Evolutionary conservation across 768 basidiomycete genomes (phyloP), one percentile per base, ranked within the genome.

Genomic region (Solioccasus polychromus): DNA sequence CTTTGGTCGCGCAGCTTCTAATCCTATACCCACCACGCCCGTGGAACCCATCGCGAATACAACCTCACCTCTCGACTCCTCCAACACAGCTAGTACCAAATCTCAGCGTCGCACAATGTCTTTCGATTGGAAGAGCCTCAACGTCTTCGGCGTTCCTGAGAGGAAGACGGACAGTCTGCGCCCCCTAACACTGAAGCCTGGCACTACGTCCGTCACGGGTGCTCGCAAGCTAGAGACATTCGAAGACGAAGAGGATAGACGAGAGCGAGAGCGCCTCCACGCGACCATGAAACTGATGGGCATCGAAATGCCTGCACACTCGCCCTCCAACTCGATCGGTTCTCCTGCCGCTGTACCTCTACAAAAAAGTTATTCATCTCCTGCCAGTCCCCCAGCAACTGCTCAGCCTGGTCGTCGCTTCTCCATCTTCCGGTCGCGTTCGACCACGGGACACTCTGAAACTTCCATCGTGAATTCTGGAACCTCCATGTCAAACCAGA

Each of bases 281-380:
- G 91, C 91, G 14, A 91, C 92, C 22, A 88, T 98, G 88, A 90
- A 92, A 63, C 71, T 95, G 23, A 92, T 94, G 85, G 95, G 95
- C 5, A 90, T 95, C 49, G 82, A 79, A 38, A 71, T 86, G 63
- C 81, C 84, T 24, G 62, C 71, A n/a, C 59, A 73, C 39, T 68
- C 76, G 12, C 65, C 77, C n/a, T 26, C 48, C 12, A 57, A 47
- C 14, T 50, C 57, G 35, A 14, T 50, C 3, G 38, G 51, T 18
- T 57, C 56, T 25, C 61, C 61, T 18, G 45, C 72, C 26, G 70
- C 67, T 18, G 62, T 66, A 24, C 59, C 62, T 28, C 59, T 69
- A 49, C 69, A 69, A 58, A 75, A 74, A 49, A 70, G 68, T 51
- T 61, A 60, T 47, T 69, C 71, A 15, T 66, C 71, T 14, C 72